Conservation (phyloP, 2,329 filamentous ascomycete genomes). For the Paracoccidioides lutzii region DNA sequence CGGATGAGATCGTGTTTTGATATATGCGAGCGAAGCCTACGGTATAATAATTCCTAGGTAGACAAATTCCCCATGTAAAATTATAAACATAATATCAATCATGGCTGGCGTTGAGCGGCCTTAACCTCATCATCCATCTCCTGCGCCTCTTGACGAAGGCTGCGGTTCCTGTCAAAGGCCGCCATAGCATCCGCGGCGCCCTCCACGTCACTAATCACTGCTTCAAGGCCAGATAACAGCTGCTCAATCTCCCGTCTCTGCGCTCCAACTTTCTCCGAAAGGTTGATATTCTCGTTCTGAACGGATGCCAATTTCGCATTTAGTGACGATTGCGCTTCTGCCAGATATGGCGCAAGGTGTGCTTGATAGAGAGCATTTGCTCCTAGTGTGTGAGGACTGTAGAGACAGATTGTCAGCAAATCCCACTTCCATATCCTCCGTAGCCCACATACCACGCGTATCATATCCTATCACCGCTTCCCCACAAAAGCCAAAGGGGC, state of each 20-base stretch:
- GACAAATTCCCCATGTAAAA: neutral
- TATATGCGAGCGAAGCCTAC: neutral
- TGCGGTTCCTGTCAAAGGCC: constrained; percentile 25
- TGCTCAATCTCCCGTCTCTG: constrained; percentile 47
- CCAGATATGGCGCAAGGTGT: constrained; percentile 46
- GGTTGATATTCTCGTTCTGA: constrained; percentile 40
- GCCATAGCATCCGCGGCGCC: constrained; percentile 33
- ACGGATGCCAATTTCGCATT: constrained; percentile 37
- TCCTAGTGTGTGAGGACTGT: constrained; percentile 46
- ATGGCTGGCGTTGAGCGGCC: constrained; percentile 13
- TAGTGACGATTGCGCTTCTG: constrained; percentile 38
- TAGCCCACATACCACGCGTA: neutral
- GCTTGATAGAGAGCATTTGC: constrained; percentile 45
- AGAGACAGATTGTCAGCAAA: neutral
- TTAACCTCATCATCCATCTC: constrained; percentile 33
- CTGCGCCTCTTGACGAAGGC: constrained; percentile 29
- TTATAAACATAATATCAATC: neutral
- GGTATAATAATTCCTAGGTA: neutral
- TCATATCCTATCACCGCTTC: neutral
- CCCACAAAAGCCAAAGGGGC: neutral
- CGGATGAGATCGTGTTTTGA: constrained; percentile 13
- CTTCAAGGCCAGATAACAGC: constrained; percentile 42
- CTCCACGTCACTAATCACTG: constrained; percentile 45
- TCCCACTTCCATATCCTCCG: neutral
- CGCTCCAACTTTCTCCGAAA: constrained; percentile 38